These are phyloP conservation scores for Mallotus repandus DNA, from an alignment of 441 rosid species.

Conservation along the genomic window DNA sequence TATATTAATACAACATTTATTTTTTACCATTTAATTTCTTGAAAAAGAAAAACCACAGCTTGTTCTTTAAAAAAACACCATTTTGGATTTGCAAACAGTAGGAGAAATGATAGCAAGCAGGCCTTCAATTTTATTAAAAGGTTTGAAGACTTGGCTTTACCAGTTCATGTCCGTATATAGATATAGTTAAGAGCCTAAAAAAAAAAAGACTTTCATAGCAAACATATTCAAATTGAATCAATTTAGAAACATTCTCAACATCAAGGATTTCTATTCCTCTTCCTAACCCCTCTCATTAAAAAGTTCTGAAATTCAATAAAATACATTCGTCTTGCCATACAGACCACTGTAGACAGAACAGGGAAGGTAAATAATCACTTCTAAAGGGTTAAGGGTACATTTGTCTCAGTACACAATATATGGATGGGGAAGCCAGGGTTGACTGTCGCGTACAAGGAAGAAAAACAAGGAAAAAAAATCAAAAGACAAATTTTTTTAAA, in stretches of 20 bases:
- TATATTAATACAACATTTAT: too few relatives aligned
- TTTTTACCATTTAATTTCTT: too few relatives aligned
- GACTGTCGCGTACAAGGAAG: not conserved
- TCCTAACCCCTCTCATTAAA: not conserved
- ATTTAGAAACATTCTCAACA: conserved; percentile 1
- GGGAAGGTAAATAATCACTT: not conserved
- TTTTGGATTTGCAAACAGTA: too few relatives aligned
- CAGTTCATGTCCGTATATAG: not conserved
- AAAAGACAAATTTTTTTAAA: not conserved
- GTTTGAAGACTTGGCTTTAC: not conserved
- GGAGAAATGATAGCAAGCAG: too few relatives aligned
- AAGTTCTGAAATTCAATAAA: not conserved
- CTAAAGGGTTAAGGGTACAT: not conserved
- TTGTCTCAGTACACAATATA: not conserved
- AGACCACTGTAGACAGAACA: not conserved
- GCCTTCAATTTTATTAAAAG: not conserved
- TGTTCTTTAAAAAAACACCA: too few relatives aligned
- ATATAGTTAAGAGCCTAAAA: not conserved
- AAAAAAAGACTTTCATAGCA: not conserved
- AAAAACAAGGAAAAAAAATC: not conserved
- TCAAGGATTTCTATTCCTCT: not conserved
- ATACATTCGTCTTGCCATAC: not conserved
- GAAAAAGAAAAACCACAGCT: too few relatives aligned
- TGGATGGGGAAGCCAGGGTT: not conserved
- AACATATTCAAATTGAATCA: not conserved